phyloP scores from a whole-genome alignment of 805 yeast species.

The Pichia thaimueangensis region DNA sequence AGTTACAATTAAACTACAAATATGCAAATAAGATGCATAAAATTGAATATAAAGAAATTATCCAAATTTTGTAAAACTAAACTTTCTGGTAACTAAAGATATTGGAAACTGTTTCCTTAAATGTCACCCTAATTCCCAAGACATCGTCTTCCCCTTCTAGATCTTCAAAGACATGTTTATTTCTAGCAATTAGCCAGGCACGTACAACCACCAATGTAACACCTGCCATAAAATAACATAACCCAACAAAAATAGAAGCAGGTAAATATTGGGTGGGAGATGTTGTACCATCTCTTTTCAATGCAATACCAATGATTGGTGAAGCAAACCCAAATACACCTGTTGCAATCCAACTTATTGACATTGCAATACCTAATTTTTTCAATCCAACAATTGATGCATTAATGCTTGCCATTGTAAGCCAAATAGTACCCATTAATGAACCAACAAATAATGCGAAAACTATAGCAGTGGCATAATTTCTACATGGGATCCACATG shows the following conservation, averaged over 20 bases:
- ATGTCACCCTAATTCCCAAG: constrained; percentile 13
- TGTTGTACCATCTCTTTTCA: constrained; percentile 33
- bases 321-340: constrained; percentile 49
- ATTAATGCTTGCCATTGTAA: constrained; percentile 44
- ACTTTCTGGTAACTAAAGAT: constrained; percentile 5
- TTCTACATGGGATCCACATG: constrained; percentile 54
- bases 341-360: constrained; percentile 40
- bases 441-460: constrained; percentile 50
- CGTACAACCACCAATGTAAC: constrained; percentile 38
- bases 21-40: too few relatives aligned
- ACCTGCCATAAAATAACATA: constrained; percentile 44
- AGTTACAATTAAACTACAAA: too few relatives aligned
- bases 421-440: constrained; percentile 57
- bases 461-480: constrained; percentile 47
- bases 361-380: constrained; percentile 46
- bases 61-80: background rate
- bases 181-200: constrained; percentile 51
- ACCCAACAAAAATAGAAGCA: constrained; percentile 56
- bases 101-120: constrained; percentile 4
- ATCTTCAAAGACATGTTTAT: constrained; percentile 19
- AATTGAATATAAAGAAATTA: too few relatives aligned
- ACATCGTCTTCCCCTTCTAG: constrained; percentile 22
- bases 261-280: constrained; percentile 44
- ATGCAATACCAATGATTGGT: constrained; percentile 53
- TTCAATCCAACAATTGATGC: constrained; percentile 49